Evolutionary conservation across 2,329 filamentous ascomycete genomes (phyloP).

Genomic region (Metarhizium humberi): DNA sequence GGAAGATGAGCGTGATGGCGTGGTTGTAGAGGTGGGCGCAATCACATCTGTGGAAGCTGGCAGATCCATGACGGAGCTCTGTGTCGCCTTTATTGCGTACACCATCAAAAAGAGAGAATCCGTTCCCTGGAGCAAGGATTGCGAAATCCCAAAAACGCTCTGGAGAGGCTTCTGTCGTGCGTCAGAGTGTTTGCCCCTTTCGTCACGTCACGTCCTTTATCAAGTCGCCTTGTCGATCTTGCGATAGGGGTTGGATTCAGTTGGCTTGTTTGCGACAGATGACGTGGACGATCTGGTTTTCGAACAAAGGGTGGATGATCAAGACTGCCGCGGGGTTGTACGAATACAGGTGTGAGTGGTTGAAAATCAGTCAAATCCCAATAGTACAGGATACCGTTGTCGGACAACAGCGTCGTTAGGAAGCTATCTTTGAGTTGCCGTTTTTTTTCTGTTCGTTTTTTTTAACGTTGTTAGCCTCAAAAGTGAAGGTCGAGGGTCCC

Average conservation of each 20-base stretch:
- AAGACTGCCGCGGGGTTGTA: neutral
- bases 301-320: neutral
- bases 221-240: neutral
- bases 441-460: neutral
- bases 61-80: neutral
- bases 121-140: neutral
- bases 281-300: neutral
- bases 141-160: neutral
- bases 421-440: neutral
- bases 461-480: neutral
- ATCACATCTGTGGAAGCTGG: conserved; percentile 1
- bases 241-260: neutral
- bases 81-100: neutral
- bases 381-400: neutral
- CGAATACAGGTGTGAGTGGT: neutral
- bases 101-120: too few species aligned
- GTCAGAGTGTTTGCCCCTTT: neutral
- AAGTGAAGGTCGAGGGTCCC: neutral
- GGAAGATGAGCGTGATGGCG: conserved; percentile 4
- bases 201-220: neutral
- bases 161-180: neutral
- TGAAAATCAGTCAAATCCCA: neutral
- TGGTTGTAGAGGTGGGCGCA: neutral
- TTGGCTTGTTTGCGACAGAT: neutral
- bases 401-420: neutral